Conservation (phyloP, 2,329 filamentous ascomycete genomes). For the Trichoderma oligosporum region DNA sequence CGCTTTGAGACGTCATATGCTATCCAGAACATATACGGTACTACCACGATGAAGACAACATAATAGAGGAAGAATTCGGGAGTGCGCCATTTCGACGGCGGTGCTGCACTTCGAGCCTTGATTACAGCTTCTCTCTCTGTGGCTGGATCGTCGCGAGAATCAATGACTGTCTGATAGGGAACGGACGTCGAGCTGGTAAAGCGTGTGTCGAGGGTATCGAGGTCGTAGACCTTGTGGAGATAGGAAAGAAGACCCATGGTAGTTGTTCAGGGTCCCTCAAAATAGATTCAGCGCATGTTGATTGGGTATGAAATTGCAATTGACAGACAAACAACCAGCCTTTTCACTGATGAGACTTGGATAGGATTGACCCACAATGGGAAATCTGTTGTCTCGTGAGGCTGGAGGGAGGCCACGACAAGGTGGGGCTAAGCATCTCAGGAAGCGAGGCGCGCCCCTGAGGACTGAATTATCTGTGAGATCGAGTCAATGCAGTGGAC, state of each 20-base stretch:
- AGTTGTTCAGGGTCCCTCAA: slow-evolving; percentile 7
- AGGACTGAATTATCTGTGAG: no score
- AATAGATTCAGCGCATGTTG: slow-evolving; percentile 20
- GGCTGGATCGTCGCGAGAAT: slow-evolving; percentile 45
- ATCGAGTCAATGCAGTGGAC: no score
- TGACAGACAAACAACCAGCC: not conserved
- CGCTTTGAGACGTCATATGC: slow-evolving; percentile 80
- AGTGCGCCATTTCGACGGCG: slow-evolving; percentile 76
- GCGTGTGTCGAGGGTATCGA: slow-evolving; percentile 58
- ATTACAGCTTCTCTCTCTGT: slow-evolving; percentile 31
- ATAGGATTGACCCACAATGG: not conserved
- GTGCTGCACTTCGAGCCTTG: slow-evolving; percentile 43
- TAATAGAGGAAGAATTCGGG: slow-evolving; percentile 84
- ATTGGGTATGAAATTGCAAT: not conserved
- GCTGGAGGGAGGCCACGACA: not conserved
- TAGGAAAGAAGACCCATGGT: slow-evolving; percentile 44
- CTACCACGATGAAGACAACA: slow-evolving; percentile 57
- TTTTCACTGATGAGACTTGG: not conserved
- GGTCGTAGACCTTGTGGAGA: slow-evolving; percentile 56
- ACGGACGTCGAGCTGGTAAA: slow-evolving; percentile 67
- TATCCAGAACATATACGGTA: slow-evolving; percentile 90
- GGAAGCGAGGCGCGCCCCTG: slow-evolving; percentile 16
- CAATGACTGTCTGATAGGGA: slow-evolving; percentile 58
- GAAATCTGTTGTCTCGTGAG: slow-evolving; percentile 15
- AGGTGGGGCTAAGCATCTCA: slow-evolving; percentile 16